Conservation (phyloP, 495 filamentous ascomycete species). For the Neurospora discreta region DNA sequence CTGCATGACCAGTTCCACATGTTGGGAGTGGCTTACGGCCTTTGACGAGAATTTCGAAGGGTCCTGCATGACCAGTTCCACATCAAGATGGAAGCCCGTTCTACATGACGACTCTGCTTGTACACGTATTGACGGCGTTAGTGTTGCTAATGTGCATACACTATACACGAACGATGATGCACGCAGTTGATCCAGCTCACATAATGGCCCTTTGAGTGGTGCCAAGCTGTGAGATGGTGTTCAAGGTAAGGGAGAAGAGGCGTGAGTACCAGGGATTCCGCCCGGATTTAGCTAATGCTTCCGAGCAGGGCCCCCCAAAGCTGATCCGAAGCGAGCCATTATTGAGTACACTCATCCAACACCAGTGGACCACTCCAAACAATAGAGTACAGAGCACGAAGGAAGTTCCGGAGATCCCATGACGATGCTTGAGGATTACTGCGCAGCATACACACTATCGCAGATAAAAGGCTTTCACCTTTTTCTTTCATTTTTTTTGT, state of each 20-base stretch:
- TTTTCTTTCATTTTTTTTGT: not conserved
- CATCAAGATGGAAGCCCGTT: not conserved
- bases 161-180: not conserved
- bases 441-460: not conserved
- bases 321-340: not conserved
- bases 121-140: not conserved
- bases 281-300: not conserved
- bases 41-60: not conserved
- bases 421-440: not conserved
- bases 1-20: not conserved
- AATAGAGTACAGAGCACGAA: not conserved
- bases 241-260: not conserved
- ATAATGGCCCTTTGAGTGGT: not conserved
- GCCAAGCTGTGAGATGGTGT: not conserved
- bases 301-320: not conserved
- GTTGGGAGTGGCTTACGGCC: not conserved
- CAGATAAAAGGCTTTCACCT: not conserved
- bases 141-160: not conserved
- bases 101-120: not conserved
- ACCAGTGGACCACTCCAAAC: not conserved
- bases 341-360: not conserved
- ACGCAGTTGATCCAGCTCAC: not conserved
- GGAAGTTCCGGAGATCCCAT: not conserved
- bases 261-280: not conserved
- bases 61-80: not conserved